Percentiles rank a stretch among this genome's conserved stretches.
Conservation (phyloP, 2,329 filamentous ascomycete genomes). For the Aureobasidium sp. region DNA sequence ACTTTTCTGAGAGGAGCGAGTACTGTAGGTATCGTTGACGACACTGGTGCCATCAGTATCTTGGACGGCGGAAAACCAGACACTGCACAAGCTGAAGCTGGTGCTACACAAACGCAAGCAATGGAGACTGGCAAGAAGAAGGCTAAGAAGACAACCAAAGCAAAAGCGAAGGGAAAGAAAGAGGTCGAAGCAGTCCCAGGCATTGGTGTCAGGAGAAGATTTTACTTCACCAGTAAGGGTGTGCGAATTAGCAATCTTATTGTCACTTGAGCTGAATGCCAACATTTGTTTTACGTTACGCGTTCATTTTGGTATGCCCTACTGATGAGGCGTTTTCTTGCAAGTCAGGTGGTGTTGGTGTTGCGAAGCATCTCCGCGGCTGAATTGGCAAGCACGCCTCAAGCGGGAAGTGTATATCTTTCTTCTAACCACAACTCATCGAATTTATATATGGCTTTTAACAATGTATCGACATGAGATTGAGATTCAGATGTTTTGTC, state of each 20-base stretch:
- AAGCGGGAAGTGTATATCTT: neutral
- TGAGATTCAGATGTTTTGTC: no score
- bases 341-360: neutral
- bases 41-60: constrained; percentile 16
- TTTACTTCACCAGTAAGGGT: constrained; percentile 74
- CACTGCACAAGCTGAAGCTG: neutral
- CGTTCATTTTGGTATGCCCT: neutral
- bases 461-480: no score
- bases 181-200: constrained; percentile 34
- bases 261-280: neutral
- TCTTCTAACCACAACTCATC: neutral
- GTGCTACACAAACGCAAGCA: constrained; percentile 4
- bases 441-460: neutral
- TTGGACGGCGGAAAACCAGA: neutral
- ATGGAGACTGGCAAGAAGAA: constrained; percentile 16
- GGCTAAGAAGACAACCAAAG: constrained; percentile 45
- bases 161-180: constrained; percentile 50
- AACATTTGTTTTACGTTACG: neutral
- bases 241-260: constrained; percentile 66
- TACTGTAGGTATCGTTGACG: constrained; percentile 21
- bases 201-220: constrained; percentile 70
- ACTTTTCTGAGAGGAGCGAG: constrained; percentile 53
- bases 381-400: neutral
- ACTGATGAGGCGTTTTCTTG: constrained; percentile 4
- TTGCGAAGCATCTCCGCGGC: constrained; percentile 6